Conservation (phyloP, 306 rosid species). For the Gastrolobium villosum region DNA sequence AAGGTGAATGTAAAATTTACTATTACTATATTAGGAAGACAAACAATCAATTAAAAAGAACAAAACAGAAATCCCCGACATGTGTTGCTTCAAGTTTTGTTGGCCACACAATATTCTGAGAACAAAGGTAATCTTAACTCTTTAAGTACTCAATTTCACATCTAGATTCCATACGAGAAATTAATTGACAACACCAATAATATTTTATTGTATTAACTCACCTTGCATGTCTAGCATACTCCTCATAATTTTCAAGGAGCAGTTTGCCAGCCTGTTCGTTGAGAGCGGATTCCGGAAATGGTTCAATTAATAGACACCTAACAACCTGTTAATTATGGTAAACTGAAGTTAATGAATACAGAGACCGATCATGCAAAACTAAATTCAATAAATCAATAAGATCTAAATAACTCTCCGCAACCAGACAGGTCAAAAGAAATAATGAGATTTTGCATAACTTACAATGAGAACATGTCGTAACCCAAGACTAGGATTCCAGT, state of each 20-base stretch:
- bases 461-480: conserved; percentile 83
- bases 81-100: neutral
- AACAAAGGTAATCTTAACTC: neutral
- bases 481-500: conserved; percentile 92
- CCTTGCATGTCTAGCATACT: conserved; percentile 91
- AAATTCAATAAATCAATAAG: neutral
- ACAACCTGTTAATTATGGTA: conserved; percentile 63
- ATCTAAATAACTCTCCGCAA: conserved; percentile 3
- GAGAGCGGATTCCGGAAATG: conserved; percentile 89
- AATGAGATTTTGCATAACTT: conserved; percentile 35
- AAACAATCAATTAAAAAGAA: neutral
- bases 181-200: neutral
- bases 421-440: neutral
- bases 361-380: conserved; percentile 1
- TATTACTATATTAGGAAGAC: neutral
- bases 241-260: conserved; percentile 87
- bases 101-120: neutral
- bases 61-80: neutral
- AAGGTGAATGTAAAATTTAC: neutral
- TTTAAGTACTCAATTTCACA: neutral
- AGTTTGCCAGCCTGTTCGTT: conserved; percentile 90
- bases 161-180: conserved; percentile 1
- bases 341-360: neutral
- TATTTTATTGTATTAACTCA: conserved; percentile 44
- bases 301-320: conserved; percentile 84